Evolutionary conservation across 495 filamentous ascomycete species (phyloP), one percentile per base, ranked within the genome.

Genomic region (Xylaria castorea): DNA sequence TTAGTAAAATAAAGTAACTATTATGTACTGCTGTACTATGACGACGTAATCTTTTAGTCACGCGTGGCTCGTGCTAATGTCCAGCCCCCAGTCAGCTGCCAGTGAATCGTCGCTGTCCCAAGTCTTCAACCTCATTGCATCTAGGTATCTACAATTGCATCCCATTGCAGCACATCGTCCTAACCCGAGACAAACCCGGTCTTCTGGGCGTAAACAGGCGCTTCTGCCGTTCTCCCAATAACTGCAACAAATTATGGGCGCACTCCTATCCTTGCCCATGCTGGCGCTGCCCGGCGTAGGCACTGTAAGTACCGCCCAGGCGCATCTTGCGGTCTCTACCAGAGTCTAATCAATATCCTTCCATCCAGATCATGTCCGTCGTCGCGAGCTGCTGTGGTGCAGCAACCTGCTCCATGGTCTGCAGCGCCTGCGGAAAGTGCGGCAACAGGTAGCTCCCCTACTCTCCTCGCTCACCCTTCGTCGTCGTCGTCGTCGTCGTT

Each of bases 351-450:
- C 4, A n/a, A n/a, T 40, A 36, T 40, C 8, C 20, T 58, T 12
- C 42, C 32, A 32, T 61, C 40, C 76, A 98, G 95, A 73, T 97
- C 68, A 80, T 92, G 62, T 92, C 91, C 18, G 90, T 93, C 74
- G 91, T 83, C 62, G 91, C 90, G 57, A 97, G 94, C 74, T 98
- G 95, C 81, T 99, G 95, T 79, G 95, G 95, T 76, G 95, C 95
- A 27, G 94, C 95, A 51, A 97, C 96, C 60, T 98, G 95, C 82
- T 96, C 93, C 73, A 94, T 94, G 68, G 92, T 98, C 32, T 98
- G 93, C 82, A 95, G 93, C 81, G 91, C 92, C 27, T 99, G 96
- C 80, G 97, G 96, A 36, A 97, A 97, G 80, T 98, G 97, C 81
- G 91, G 94, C 66, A 97, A 95, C 86, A 97, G 94, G 94, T 97